Percentiles rank a stretch among this genome's conserved stretches.
Conservation (phyloP, 2,329 filamentous ascomycete genomes). For the Aspergillus ochraceoroseus region DNA sequence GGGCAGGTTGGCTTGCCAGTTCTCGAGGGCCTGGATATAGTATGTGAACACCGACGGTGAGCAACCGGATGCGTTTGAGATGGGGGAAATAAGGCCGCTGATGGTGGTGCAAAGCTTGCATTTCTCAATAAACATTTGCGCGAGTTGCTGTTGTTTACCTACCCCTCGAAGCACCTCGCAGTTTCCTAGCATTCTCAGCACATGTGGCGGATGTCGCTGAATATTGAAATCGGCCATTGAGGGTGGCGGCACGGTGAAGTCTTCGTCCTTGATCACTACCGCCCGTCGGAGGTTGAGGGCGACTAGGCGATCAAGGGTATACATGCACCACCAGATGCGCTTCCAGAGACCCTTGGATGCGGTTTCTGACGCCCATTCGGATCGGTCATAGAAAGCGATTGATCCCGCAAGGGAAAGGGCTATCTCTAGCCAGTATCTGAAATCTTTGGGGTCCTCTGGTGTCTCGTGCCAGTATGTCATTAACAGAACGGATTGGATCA, state of each 20-base stretch:
- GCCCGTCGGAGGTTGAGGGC: conserved; percentile 82
- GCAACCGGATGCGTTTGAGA: background rate
- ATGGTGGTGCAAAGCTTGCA: conserved; percentile 77
- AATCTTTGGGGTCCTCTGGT: conserved; percentile 76
- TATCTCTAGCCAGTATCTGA: conserved; percentile 67
- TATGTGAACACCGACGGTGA: background rate
- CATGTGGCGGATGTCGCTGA: background rate
- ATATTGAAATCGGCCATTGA: conserved; percentile 54
- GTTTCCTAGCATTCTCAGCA: conserved; percentile 1
- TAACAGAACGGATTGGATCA: conserved; percentile 75
- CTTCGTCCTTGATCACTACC: conserved; percentile 76
- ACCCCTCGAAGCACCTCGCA: conserved; percentile 7
- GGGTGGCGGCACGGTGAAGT: conserved; percentile 75
- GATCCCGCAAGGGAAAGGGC: conserved; percentile 9
- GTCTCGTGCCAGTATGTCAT: conserved; percentile 95
- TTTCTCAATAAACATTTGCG: conserved; percentile 77
- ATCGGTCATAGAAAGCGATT: conserved; percentile 2
- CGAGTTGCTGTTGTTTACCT: conserved; percentile 65
- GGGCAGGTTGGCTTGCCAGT: conserved; percentile 21
- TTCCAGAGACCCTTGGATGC: conserved; percentile 60
- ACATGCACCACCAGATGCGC: conserved; percentile 88
- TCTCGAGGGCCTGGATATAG: conserved; percentile 5
- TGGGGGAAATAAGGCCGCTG: conserved; percentile 61
- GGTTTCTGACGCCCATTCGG: background rate
- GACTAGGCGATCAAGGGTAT: conserved; percentile 82